These are phyloP conservation scores for Medicago ruthenica DNA, from an alignment of 306 rosid species.

Conservation along the genomic window DNA sequence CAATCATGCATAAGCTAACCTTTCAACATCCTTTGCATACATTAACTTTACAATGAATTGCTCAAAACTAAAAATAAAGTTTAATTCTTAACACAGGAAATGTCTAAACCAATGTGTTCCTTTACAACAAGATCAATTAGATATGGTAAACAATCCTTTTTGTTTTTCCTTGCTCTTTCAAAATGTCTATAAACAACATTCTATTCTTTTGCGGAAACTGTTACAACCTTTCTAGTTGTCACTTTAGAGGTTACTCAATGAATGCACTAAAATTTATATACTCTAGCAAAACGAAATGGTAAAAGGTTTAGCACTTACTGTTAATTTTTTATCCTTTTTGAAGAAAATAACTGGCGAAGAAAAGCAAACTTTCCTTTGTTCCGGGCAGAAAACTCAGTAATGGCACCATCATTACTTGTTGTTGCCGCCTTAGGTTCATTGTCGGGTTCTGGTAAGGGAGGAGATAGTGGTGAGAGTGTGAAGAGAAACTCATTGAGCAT, in stretches of 20 bases:
- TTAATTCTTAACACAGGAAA: conserved; percentile 26
- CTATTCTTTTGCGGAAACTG: conserved; percentile 42
- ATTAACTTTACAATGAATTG: conserved; percentile 33
- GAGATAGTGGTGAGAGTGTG: conserved; percentile 65
- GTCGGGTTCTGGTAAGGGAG: conserved; percentile 55
- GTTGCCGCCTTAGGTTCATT: conserved; percentile 56
- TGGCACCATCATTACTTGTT: conserved; percentile 60
- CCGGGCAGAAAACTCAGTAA: conserved; percentile 69
- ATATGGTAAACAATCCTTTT: conserved; percentile 42
- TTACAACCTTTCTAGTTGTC: conserved; percentile 41
- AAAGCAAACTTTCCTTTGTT: conserved; percentile 81
- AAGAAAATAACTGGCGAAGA: conserved; percentile 79
- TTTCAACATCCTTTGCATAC: conserved; percentile 28
- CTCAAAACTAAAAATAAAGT: conserved; percentile 19
- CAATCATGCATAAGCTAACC: conserved; percentile 6
- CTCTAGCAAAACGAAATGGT: conserved; percentile 47
- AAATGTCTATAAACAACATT: conserved; percentile 50
- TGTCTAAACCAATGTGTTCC: conserved; percentile 30
- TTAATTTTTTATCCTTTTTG: conserved; percentile 75
- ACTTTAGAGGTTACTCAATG: conserved; percentile 42
- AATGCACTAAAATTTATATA: conserved; percentile 41
- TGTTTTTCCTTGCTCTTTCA: conserved; percentile 38
- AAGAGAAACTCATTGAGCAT: conserved; percentile 78
- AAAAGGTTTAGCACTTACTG: conserved; percentile 56
- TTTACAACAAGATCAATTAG: conserved; percentile 45